Conservation (phyloP, 305 asterid species). For the Fraxinus velutina region DNA sequence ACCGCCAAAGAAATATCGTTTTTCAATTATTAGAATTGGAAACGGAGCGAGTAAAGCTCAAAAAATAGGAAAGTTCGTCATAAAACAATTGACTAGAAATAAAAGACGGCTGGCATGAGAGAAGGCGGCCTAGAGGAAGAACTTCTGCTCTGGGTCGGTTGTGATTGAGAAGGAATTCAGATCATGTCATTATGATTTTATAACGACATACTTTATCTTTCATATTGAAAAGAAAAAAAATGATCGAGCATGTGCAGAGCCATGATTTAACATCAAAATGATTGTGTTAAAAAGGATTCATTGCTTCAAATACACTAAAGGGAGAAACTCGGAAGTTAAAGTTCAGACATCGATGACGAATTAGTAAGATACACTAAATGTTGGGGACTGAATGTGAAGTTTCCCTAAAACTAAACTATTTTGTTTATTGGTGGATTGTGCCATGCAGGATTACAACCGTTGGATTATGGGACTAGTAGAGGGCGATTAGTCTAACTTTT, state of each 20-base stretch:
- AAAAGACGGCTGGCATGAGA: not conserved
- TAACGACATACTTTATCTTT: not conserved
- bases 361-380: not conserved
- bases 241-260: not conserved
- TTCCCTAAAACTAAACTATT: not conserved
- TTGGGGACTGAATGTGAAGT: not conserved
- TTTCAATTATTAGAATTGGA: not conserved
- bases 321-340: not conserved
- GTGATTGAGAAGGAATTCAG: not conserved
- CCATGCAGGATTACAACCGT: not conserved
- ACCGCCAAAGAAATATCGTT: not conserved
- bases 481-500: not conserved
- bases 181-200: not conserved
- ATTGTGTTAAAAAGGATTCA: not conserved
- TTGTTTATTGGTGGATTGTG: not conserved
- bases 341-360: not conserved
- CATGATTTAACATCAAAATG: not conserved
- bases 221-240: not conserved
- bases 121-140: not conserved
- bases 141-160: not conserved
- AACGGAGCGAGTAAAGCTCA: not conserved
- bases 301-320: not conserved
- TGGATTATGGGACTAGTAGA: not conserved
- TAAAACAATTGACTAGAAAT: not conserved
- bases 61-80: not conserved